Evolutionary conservation across 2,329 filamentous ascomycete species (phyloP), one percentile per base, ranked within the genome.

Genomic region (Clarireedia paspali): DNA sequence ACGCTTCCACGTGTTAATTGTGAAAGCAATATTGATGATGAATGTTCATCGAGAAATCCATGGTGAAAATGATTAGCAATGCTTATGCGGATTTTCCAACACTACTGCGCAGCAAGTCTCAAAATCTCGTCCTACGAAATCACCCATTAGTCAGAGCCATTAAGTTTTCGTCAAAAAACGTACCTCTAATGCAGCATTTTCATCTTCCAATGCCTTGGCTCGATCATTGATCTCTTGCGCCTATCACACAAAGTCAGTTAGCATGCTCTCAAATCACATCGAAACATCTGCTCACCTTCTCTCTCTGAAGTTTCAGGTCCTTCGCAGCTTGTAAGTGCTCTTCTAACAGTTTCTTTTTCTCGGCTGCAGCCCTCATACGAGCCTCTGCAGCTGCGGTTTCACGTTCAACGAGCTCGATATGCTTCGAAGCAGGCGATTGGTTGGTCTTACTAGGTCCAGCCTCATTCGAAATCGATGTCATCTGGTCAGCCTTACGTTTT

Each of bases 181-280:
- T 51, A 59, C 60, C 44, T 61, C 51, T 10, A 59, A 49, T 23
- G 47, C 58, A 5, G 45, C 52, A 53, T 56, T 59, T 34, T 53
- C 49, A 26, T 48, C 26, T 34, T 62, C 57, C 20, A 59, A 5
- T 40, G 40, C 49, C 46, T 58, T 30, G 7, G 57, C 53, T 24
- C 49, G 36, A 42, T 24, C 26, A 23, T 55, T 48, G 9, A 51
- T 47, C 5, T 42, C 47, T 36, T 55, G 34, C 38, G 40, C 51
- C 56, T 57, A 6, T 44, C 39, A 17, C 15, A 2, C n/a, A 23
- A 45, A 49, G 9, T 55, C 30, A 34, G 12, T 26, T 30, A 34
- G 24, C 6, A 42, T 45, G 17, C 10, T 26, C 24, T 15, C 2
- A 24, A 42, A 20, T 2, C 17, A 14, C 24, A 17, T 38, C 5